Conservation (phyloP, 441 rosid genomes). For the Iberis amara region DNA sequence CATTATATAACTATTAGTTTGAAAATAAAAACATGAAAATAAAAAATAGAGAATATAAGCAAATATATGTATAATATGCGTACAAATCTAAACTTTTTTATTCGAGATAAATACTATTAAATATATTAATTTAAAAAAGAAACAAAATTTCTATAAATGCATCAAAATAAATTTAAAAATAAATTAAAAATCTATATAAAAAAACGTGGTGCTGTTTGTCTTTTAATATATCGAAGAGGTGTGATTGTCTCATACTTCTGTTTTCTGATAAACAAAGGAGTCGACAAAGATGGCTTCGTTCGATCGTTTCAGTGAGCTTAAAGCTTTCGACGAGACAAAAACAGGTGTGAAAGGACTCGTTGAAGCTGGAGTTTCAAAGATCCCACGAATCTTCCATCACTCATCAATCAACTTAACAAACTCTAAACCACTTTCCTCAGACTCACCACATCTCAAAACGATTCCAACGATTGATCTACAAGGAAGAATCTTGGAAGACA, state of each 20-base stretch:
- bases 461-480: conserved; percentile 35
- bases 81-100: too few species aligned
- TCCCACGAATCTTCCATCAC: conserved; percentile 41
- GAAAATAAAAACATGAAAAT: too few species aligned
- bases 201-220: too few species aligned
- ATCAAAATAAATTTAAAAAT: too few species aligned
- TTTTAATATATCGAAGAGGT: too few species aligned
- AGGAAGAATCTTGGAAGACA: conserved; percentile 13
- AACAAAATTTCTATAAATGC: too few species aligned
- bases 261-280: conserved; percentile 4
- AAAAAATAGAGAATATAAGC: too few species aligned
- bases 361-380: conserved; percentile 31
- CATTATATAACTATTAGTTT: too few species aligned
- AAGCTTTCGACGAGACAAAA: conserved; percentile 37
- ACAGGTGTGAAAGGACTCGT: conserved; percentile 45
- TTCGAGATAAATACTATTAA: too few species aligned
- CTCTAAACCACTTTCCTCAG: conserved; percentile 6
- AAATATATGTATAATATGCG: too few species aligned
- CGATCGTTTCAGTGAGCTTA: conserved; percentile 29
- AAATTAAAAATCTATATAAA: too few species aligned
- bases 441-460: conserved; percentile 14
- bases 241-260: conserved; percentile 1
- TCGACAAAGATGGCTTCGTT: conserved; percentile 4
- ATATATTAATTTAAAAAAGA: too few species aligned
- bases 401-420: conserved; percentile 10